Evolutionary conservation across 2,329 filamentous ascomycete species (phyloP), one percentile per base, ranked within the genome.

Genomic region (Talaromyces islandicus): DNA sequence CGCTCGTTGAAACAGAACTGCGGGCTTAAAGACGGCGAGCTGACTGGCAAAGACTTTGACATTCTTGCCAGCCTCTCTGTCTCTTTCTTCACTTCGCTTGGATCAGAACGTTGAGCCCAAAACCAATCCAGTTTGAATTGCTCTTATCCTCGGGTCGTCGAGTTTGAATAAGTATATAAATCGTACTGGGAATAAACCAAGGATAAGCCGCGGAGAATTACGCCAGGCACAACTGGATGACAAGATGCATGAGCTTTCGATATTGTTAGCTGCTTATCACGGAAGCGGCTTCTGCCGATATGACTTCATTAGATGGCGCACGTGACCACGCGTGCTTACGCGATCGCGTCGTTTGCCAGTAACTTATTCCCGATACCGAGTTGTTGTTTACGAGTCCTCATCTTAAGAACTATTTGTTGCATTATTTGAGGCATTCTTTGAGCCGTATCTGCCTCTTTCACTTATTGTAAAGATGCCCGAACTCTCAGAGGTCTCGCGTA

Each of bases 1-100:
- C 83, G 81, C 57, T 87, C 86, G 12, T 87, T 88, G 73, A 92
- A 92, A 75, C 90, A 94, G 69, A 92, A 90, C 72, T 90, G 88
- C 51, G 88, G 89, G 62, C 84, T 89, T 63, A 92, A 77, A 30
- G 69, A 72, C 57, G 86, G 86, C 58, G 72, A 70, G 53, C 69
- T 65, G n/a, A 69, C 73, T 24, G 71, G 72, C n/a, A 71, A 71
- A 54, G 72, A 65, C 58, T 68, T 67, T 66, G 74, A 71, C 78
- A 80, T 80, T 50, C 68, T 75, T 57, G 62, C 61, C 57, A 58
- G 63, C 43, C 58, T 63, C 56, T 56, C 55, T 53, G 61, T 59
- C 63, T 65, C 67, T 56, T 64, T 58, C 62, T 69, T 62, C 59
- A 62, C 64, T 64, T 65, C 66, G 62, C 65, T 63, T 52, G 65